Base-by-base conservation (phyloP, 352 stramenopile species). In the Pythium brassicae region DNA sequence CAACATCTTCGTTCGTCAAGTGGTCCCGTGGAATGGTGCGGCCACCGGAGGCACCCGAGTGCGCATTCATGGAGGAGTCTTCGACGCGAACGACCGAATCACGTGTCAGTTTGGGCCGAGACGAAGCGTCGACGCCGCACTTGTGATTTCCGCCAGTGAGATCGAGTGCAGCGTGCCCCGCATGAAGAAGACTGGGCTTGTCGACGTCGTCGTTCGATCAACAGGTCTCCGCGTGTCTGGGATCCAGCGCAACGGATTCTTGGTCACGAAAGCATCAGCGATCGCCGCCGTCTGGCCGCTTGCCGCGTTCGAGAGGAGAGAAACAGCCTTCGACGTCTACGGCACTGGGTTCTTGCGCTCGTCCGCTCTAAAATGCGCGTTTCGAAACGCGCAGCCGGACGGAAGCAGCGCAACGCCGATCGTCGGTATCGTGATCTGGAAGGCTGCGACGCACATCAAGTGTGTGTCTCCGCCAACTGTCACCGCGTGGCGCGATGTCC, bases 11-110 rank as follows among this genome's bases (percentile, higher is more conserved):
- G 61, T 91, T 58, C 43, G 53, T 3, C 22, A 29, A 2, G 62
- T 88, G 2, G 51, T 37, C 22, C 88, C 87, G 26, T 61, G 39
- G 2, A 79, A 75, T 55, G 85, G 78, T 12, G 63, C 72, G 19
- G 45, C 76, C 1, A 69, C 65, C 3, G 87, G 89, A 34, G 86
- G 80, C 15, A 93, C 86, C 10, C 11, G 48, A 4, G 61, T 97
- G 0, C 84, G 68, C 19, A 50, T 97, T 1, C 55, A 62, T 34
- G 89, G 88, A 26, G 72, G 68, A 10, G 42, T 53, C 1, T 90
- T 96, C 59, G 26, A 48, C 12, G 9, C 26, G 3, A 58, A 65
- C 7, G 75, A 89, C 45, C 56, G 40, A 0, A 72, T 89, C 42
- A 50, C 53, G 15, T 93, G 83, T 37, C 59, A 42, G 5, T 93